Evolutionary conservation across 352 stramenopile species (phyloP), one percentile per base, ranked within the genome.

Genomic region (Pythium graminicola): DNA sequence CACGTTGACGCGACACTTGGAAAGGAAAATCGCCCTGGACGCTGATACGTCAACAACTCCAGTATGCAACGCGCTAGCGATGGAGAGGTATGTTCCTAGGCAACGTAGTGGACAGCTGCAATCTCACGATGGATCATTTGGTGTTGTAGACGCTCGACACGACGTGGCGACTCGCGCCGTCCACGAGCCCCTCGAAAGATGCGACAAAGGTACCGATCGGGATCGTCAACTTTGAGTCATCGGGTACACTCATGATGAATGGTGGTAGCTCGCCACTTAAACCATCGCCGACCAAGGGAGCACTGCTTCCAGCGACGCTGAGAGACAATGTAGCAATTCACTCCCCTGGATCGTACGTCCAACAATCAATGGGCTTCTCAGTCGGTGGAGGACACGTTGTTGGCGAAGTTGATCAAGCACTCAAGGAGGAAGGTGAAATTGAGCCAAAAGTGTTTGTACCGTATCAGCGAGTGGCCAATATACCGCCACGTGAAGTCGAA

Each of bases 361-460:
- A 69, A 41, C 44, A 62, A 5, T 46, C 61, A 2, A 50, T 52
- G 38, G 62, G 40, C 10, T 70, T 66, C 35, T 70, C 62, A 6
- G 50, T 70, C 23, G 62, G 62, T 3, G 62, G 57, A 10, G 62
- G 62, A 4, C 50, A 66, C 23, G 62, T 65, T 5, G 17, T 65
- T 5, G 52, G 46, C 7, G 26, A 43, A n/a, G 57, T 70, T 3
- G 62, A 71, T 28, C 53, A 58, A 13, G 62, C 57, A 35, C 51
- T 49, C 4, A 61, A 63, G 27, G 48, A 70, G 52, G 60, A 68
- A 17, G 67, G 67, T 22, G 60, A 70, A 38, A 76, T 76, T 27
- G 69, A 78, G 38, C 69, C 69, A 2, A 78, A 78, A 47, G 69
- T 78, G 13, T 78, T 73, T 60, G 63, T 78, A 9, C 69, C 69